Evolutionary conservation across 305 asterid genomes (phyloP).

Genomic region (Fraxinus ornus): DNA sequence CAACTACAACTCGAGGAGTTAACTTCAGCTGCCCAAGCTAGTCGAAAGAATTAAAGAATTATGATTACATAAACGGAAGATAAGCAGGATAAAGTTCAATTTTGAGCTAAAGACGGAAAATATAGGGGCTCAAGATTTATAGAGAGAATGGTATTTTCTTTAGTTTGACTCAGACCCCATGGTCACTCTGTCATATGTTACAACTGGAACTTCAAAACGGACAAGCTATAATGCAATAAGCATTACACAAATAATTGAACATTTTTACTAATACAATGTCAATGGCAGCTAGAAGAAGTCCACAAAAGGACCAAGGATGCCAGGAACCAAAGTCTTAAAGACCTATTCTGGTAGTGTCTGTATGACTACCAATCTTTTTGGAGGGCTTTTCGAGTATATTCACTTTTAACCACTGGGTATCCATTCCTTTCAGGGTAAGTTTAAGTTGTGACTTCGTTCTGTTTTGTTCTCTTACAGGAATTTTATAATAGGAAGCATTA

Average conservation of each 20-base stretch:
- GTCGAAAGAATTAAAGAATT: constrained; percentile 26
- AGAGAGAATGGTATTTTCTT: not conserved
- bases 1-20: constrained; percentile 89
- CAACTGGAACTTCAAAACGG: not conserved
- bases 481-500: not conserved
- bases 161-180: not conserved
- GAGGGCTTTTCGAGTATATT: not conserved
- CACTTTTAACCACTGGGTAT: not conserved
- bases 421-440: not conserved
- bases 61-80: constrained; percentile 21
- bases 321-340: not conserved
- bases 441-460: not conserved
- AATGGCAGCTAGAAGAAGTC: not conserved
- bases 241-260: not conserved
- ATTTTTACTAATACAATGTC: not conserved
- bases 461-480: not conserved
- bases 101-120: constrained; percentile 18
- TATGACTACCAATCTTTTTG: not conserved
- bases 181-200: not conserved
- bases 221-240: not conserved
- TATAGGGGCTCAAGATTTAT: constrained; percentile 8
- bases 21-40: constrained; percentile 86
- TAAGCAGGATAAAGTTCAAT: constrained; percentile 15
- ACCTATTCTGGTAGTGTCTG: not conserved
- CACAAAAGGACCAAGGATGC: not conserved